A percentile compares a stretch with the other conserved stretches of the same genome.
These are phyloP conservation scores for Remersonia thermophila DNA, from an alignment of 2,329 filamentous ascomycete species.

Conservation along the genomic window DNA sequence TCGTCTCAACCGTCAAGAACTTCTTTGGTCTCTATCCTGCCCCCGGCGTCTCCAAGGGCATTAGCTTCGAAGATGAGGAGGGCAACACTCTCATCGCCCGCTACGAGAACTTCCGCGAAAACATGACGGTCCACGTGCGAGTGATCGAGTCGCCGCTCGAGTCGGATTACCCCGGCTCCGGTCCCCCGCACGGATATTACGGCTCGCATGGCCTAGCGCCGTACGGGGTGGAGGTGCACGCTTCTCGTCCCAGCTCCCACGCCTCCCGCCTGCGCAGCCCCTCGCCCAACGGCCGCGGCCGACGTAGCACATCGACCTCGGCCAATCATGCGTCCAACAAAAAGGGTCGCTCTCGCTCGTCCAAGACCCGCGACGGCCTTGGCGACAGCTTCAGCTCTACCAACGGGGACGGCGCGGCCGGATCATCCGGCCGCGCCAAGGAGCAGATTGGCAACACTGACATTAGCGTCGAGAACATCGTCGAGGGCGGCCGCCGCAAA, in stretches of 20 bases:
- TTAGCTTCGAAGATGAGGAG: conserved; percentile 87
- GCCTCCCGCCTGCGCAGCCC: conserved; percentile 65
- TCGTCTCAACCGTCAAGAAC: conserved; percentile 96
- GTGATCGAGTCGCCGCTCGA: conserved; percentile 56
- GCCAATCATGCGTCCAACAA: conserved; percentile 41
- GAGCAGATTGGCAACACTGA: conserved; percentile 89
- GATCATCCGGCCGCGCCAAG: conserved; percentile 64
- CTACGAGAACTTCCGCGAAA: conserved; percentile 88
- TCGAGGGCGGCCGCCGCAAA: conserved; percentile 91
- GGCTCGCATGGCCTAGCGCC: conserved; percentile 38
- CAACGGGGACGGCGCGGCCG: conserved; percentile 72
- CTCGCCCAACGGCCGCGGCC: conserved; percentile 58
- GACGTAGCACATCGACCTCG: conserved; percentile 63
- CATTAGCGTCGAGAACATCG: conserved; percentile 95
- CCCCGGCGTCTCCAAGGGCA: conserved; percentile 55
- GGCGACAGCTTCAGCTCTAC: conserved; percentile 64
- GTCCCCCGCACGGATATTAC: conserved; percentile 41
- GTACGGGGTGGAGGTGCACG: conserved; percentile 44
- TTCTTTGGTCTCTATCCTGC: conserved; percentile 92
- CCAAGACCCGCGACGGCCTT: conserved; percentile 55
- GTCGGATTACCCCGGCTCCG: conserved; percentile 38
- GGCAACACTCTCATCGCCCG: conserved; percentile 87
- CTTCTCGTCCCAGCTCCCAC: conserved; percentile 57
- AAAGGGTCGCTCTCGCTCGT: conserved; percentile 56
- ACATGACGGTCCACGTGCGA: conserved; percentile 88